phyloP scores from a whole-genome alignment of 2,329 filamentous ascomycete genomes.

The Cordyceps cateniannulata region DNA sequence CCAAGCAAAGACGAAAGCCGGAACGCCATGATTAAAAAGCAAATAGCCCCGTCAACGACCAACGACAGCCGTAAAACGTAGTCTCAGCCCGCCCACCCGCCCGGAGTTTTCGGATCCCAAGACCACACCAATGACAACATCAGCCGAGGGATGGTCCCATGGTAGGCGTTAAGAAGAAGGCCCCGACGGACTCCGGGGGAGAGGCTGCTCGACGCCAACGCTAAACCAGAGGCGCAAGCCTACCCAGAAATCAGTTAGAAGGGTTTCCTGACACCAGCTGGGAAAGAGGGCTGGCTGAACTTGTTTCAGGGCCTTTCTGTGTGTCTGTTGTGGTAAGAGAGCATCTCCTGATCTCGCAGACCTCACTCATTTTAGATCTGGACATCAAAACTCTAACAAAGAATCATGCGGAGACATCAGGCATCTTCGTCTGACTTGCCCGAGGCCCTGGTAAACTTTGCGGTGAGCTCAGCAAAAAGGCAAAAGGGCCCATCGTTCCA shows the following conservation, averaged over 20 bases:
- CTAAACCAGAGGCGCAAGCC: not conserved
- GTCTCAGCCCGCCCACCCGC: not conserved
- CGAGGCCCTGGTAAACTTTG: not conserved
- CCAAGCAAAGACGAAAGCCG: not conserved
- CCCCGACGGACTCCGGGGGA: slow-evolving; percentile 1
- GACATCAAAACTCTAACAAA: too few relatives aligned
- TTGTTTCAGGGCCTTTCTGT: too few relatives aligned
- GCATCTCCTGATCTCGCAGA: too few relatives aligned
- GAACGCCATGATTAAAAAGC: not conserved
- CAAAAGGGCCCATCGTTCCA: not conserved
- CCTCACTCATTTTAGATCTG: not conserved
- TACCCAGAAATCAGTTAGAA: not conserved
- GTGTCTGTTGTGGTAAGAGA: too few relatives aligned
- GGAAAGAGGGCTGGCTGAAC: not conserved
- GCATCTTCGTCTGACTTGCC: not conserved
- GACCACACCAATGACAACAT: too few relatives aligned
- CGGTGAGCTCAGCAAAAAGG: not conserved
- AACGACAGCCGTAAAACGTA: not conserved
- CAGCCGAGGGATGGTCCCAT: too few relatives aligned
- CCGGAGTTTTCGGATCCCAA: not conserved
- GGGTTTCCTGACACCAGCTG: not conserved
- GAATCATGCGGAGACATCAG: not conserved
- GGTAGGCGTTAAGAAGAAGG: too few relatives aligned
- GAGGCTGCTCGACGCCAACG: not conserved
- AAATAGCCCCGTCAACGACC: not conserved